phyloP scores from a whole-genome alignment of 345 rosid genomes.

The Iberis pinnata region DNA sequence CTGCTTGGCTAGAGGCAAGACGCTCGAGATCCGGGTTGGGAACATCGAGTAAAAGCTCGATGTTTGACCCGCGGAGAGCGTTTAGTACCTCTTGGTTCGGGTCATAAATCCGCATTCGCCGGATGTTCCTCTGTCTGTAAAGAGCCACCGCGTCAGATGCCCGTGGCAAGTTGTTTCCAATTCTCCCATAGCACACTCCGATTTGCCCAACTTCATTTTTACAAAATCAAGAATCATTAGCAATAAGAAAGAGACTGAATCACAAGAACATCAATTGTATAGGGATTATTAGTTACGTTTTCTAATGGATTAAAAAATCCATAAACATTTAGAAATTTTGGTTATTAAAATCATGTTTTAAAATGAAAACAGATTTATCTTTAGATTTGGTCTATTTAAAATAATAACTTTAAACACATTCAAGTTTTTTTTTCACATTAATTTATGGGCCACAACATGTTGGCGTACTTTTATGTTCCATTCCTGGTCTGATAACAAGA shows the following conservation, averaged over 20 bases:
- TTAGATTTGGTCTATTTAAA: too few species aligned
- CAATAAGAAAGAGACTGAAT: background rate
- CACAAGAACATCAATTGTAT: too few species aligned
- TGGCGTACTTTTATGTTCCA: too few species aligned
- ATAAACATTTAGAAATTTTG: too few species aligned
- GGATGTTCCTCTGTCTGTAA: constrained; percentile 36
- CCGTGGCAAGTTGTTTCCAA: constrained; percentile 41
- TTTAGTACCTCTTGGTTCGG: constrained; percentile 26
- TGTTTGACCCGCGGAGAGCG: constrained; percentile 35
- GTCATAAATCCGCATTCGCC: constrained; percentile 40
- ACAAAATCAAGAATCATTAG: background rate
- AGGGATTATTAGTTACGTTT: too few species aligned
- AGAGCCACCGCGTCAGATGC: constrained; percentile 42
- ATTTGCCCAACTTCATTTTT: constrained; percentile 38
- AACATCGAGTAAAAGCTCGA: constrained; percentile 36
- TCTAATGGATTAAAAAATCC: too few species aligned
- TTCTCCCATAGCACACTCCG: constrained; percentile 66
- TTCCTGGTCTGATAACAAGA: too few species aligned
- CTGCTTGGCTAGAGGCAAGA: constrained; percentile 32
- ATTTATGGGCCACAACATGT: too few species aligned
- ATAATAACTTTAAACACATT: too few species aligned
- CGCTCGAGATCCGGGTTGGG: constrained; percentile 21
- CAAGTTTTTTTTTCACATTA: too few species aligned
- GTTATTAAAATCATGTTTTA: too few species aligned
- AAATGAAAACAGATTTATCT: too few species aligned